Evolutionary conservation across 805 yeast species (phyloP), one percentile per base, ranked within the genome.

Genomic region (Barnettozyma wickerhamii): DNA sequence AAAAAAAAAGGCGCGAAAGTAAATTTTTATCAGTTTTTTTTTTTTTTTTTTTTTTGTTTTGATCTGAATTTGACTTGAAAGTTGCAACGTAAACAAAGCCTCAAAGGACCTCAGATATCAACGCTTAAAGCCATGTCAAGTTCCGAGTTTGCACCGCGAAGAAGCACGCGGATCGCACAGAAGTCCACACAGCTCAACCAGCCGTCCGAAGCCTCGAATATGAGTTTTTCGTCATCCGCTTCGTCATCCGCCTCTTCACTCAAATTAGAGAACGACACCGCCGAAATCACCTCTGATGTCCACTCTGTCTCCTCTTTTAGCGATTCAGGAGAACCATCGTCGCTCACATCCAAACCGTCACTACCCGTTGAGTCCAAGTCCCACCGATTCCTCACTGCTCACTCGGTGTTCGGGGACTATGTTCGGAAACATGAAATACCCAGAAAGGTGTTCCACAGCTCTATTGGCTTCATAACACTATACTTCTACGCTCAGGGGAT

Each of bases 371-470:
- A n/a, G n/a, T n/a, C n/a, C n/a, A n/a, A n/a, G n/a, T n/a, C 30
- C 4, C 33, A 37, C 13, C 58, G 51, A 37, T 48, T 52, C 36
- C 47, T 69, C 32, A 63, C 64, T 18, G 64, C 71, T 1, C 75
- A 70, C 42, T 64, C 62, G 38, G 53, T 68, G 50, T 72, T 73
- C 53, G 71, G 72, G 13, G 69, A 65, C 32, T 80, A 82, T 53
- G 63, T 83, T 37, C 75, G 81, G 28, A 84, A 84, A 55, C 89
- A 93, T 57, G 99, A 93, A 63, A 68, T 93, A 14, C 95, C 95
- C 5, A 75, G 99, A 55, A 93, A 93, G 61, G 65, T 75, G 4
- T 77, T 93, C 45, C 99, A 93, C 60, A 84, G 91, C 7, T 83
- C 93, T 2, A 88, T 90, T 36, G 99, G 97, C 1, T 74, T 89